phyloP scores from a whole-genome alignment of 179 eudicot genomes.

The Drosera spatulata region DNA sequence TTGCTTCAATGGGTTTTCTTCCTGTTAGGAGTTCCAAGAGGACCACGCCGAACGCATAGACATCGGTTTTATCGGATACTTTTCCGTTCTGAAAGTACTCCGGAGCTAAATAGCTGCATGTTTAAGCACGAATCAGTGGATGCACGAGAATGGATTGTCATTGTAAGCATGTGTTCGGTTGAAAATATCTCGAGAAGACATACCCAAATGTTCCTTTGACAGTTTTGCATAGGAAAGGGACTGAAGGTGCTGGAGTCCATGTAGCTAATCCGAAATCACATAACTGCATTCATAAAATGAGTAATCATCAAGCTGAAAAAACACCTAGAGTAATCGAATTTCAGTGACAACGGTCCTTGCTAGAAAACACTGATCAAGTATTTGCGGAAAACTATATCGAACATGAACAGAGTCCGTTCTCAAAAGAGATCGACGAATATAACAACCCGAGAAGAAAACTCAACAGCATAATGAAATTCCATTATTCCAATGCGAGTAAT shows the following conservation, averaged over 20 bases:
- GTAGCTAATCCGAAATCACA: slow-evolving; percentile 97
- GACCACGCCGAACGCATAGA: slow-evolving; percentile 92
- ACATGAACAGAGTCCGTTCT: too few species aligned
- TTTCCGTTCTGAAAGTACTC: slow-evolving; percentile 98
- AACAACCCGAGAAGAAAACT: too few species aligned
- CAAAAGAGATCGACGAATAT: too few species aligned
- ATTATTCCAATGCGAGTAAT: background rate
- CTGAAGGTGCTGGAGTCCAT: slow-evolving; percentile 91
- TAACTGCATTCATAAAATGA: slow-evolving; percentile 26
- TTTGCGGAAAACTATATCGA: too few species aligned
- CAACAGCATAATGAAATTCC: background rate
- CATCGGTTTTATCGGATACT: slow-evolving; percentile 87
- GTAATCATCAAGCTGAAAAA: too few species aligned
- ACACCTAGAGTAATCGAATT: too few species aligned
- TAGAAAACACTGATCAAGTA: too few species aligned
- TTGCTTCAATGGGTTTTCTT: slow-evolving; percentile 73
- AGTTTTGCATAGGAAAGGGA: slow-evolving; percentile 93
- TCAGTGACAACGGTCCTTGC: too few species aligned
- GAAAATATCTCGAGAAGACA: slow-evolving; percentile 9
- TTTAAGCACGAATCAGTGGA: background rate
- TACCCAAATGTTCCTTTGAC: slow-evolving; percentile 99
- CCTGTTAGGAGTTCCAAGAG: slow-evolving; percentile 81
- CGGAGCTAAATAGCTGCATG: slow-evolving; percentile 83
- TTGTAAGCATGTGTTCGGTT: background rate
- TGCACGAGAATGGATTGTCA: background rate